Percentiles rank a stretch among this genome's conserved stretches.
These are phyloP conservation scores for Fusarium irregulare DNA, from an alignment of 2,329 filamentous ascomycete species.

Conservation along the genomic window DNA sequence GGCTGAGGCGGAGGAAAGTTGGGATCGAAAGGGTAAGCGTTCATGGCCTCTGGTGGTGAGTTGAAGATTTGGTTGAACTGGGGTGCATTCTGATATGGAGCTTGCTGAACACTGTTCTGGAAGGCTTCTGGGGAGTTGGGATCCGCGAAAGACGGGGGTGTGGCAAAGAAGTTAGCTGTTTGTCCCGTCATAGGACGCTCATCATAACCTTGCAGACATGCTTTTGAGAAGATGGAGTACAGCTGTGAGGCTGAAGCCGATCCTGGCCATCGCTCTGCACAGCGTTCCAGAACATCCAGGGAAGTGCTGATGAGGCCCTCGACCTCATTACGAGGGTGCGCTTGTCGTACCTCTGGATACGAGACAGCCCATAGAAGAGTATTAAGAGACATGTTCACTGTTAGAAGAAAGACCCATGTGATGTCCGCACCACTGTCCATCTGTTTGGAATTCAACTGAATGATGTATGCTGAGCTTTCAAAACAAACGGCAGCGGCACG, in stretches of 20 bases:
- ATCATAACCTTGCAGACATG: slow-evolving; percentile 90
- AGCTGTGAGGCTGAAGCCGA: slow-evolving; percentile 85
- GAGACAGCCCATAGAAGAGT: slow-evolving; percentile 92
- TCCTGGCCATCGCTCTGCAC: slow-evolving; percentile 91
- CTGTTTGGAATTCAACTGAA: slow-evolving; percentile 82
- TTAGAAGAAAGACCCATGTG: slow-evolving; percentile 92
- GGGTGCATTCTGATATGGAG: slow-evolving; percentile 60
- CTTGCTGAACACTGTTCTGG: slow-evolving; percentile 49
- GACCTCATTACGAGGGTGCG: slow-evolving; percentile 79
- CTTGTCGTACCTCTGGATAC: slow-evolving; percentile 82
- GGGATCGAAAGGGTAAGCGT: slow-evolving; percentile 57
- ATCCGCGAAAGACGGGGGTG: slow-evolving; percentile 50
- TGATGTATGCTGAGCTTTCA: slow-evolving; percentile 83
- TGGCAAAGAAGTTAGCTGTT: slow-evolving; percentile 49
- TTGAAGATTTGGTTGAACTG: slow-evolving; percentile 71
- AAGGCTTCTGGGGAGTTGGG: slow-evolving; percentile 49
- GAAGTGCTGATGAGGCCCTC: slow-evolving; percentile 79
- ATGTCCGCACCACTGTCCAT: slow-evolving; percentile 81
- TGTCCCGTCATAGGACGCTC: slow-evolving; percentile 53
- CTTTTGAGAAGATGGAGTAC: slow-evolving; percentile 85
- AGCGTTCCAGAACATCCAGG: slow-evolving; percentile 81
- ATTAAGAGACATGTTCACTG: slow-evolving; percentile 91
- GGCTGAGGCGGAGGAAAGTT: slow-evolving; percentile 60
- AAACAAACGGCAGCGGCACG: slow-evolving; percentile 85
- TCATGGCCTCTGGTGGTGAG: slow-evolving; percentile 65